Conservation (phyloP, 1,139 yeast genomes). For the Magnusiomyces magnusii region DNA sequence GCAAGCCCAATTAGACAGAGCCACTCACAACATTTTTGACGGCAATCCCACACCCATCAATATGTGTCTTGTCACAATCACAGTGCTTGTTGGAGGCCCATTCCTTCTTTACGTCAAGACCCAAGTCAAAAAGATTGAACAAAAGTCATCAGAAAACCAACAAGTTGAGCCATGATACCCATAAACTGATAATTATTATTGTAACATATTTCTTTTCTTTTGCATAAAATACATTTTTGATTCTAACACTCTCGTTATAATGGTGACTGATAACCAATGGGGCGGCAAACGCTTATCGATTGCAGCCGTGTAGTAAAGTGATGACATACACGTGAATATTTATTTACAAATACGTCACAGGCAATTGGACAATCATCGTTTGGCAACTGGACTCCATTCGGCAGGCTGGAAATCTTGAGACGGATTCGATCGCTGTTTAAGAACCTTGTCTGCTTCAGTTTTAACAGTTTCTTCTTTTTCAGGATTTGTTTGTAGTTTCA, state of each 20-base stretch:
- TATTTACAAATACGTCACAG: neutral
- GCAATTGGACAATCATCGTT: no score
- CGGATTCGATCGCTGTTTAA: slow-evolving; percentile 11
- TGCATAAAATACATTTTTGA: no score
- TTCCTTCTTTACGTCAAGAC: slow-evolving; percentile 48
- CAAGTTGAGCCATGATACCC: no score
- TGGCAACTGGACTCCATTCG: slow-evolving; percentile 10
- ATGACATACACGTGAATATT: neutral
- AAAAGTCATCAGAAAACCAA: slow-evolving; percentile 6
- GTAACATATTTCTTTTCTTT: no score
- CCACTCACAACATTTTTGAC: slow-evolving; percentile 57
- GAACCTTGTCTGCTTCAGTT: slow-evolving; percentile 4
- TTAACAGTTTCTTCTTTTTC: slow-evolving; percentile 6
- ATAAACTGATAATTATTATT: no score
- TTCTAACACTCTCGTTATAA: no score
- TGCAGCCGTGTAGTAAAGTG: neutral
- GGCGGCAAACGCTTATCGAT: no score
- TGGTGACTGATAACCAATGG: no score
- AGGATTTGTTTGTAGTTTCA: neutral
- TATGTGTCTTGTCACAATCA: slow-evolving; percentile 43
- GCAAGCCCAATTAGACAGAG: slow-evolving; percentile 60
- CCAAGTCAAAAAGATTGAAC: slow-evolving; percentile 38
- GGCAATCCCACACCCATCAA: slow-evolving; percentile 81
- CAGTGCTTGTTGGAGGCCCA: slow-evolving; percentile 47
- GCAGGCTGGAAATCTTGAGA: slow-evolving; percentile 14